phyloP scores from a whole-genome alignment of 805 yeast species.

The Saccharomyces jurei region DNA sequence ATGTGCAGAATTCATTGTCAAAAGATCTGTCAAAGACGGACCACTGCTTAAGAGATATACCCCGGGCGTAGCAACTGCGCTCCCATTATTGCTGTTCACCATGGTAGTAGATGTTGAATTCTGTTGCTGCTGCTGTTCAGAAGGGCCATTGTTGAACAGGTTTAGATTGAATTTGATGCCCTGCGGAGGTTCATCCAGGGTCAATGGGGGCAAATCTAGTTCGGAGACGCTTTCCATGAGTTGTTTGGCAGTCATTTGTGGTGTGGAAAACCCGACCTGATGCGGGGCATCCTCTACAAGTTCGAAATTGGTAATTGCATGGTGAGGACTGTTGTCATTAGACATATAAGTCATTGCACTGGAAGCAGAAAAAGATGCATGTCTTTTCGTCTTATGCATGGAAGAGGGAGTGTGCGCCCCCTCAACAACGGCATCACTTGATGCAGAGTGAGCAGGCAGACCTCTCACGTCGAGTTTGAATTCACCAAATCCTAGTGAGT shows the following conservation, averaged over 20 bases:
- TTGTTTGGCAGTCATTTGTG: conserved; percentile 52
- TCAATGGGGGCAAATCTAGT: conserved; percentile 12
- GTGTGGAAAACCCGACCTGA: conserved; percentile 74
- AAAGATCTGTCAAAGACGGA: conserved; percentile 33
- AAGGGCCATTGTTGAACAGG: neutral
- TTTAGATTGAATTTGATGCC: neutral
- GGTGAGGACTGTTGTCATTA: conserved; percentile 5
- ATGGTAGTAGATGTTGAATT: neutral
- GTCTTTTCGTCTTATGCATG: conserved; percentile 28
- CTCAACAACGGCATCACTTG: neutral
- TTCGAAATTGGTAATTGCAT: conserved; percentile 6
- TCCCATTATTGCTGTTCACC: neutral
- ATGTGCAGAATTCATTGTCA: conserved; percentile 33
- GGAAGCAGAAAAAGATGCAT: conserved; percentile 36
- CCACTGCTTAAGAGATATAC: conserved; percentile 19
- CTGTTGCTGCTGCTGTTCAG: conserved; percentile 5
- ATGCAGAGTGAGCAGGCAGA: neutral
- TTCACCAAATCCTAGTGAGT: neutral
- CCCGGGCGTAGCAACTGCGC: neutral
- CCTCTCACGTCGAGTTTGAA: neutral
- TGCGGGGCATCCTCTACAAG: conserved; percentile 36
- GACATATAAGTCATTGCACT: conserved; percentile 30
- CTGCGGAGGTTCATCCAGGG: neutral
- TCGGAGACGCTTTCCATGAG: conserved; percentile 19
- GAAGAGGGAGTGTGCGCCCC: neutral